phyloP scores from a whole-genome alignment of 2,329 filamentous ascomycete genomes.

The Exophiala phaeomuriformis region DNA sequence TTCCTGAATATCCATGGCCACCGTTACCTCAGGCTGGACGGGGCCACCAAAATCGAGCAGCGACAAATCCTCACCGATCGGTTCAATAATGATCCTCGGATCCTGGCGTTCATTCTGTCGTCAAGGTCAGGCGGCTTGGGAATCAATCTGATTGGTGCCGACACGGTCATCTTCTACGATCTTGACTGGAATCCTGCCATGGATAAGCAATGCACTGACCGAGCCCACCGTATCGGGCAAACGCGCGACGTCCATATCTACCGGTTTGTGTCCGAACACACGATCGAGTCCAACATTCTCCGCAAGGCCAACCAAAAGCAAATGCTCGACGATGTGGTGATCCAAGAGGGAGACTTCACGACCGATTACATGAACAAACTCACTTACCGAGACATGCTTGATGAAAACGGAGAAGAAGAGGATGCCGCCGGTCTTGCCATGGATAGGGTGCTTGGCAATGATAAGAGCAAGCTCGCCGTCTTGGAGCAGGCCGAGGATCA shows the following conservation, averaged over 20 bases:
- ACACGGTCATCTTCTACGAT: slow-evolving; percentile 98
- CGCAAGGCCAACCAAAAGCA: slow-evolving; percentile 96
- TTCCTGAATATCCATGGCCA: slow-evolving; percentile 97
- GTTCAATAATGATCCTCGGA: slow-evolving; percentile 90
- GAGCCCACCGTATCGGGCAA: slow-evolving; percentile 94
- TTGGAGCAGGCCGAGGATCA: slow-evolving; percentile 87
- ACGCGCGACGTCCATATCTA: slow-evolving; percentile 98
- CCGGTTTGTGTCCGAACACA: slow-evolving; percentile 84
- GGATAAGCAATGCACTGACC: slow-evolving; percentile 98
- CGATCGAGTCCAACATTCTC: slow-evolving; percentile 95
- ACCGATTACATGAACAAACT: slow-evolving; percentile 89
- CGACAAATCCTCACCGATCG: slow-evolving; percentile 91
- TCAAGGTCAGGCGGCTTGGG: slow-evolving; percentile 89
- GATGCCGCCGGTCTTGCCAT: slow-evolving; percentile 74
- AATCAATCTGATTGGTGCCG: slow-evolving; percentile 92
- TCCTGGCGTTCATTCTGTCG: slow-evolving; percentile 90
- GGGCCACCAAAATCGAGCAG: slow-evolving; percentile 92
- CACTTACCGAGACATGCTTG: slow-evolving; percentile 60
- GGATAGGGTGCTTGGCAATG: slow-evolving; percentile 67
- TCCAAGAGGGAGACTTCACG: slow-evolving; percentile 95
- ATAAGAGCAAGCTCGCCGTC: slow-evolving; percentile 53
- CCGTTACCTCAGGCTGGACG: slow-evolving; percentile 91
- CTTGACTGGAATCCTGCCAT: slow-evolving; percentile 99
- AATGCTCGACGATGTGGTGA: slow-evolving; percentile 95
- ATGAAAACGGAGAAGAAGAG: slow-evolving; percentile 40